A percentile compares a stretch with the other conserved stretches of the same genome.
Conservation (phyloP, 2,329 filamentous ascomycete species). For the Stachybotrys echinatus region DNA sequence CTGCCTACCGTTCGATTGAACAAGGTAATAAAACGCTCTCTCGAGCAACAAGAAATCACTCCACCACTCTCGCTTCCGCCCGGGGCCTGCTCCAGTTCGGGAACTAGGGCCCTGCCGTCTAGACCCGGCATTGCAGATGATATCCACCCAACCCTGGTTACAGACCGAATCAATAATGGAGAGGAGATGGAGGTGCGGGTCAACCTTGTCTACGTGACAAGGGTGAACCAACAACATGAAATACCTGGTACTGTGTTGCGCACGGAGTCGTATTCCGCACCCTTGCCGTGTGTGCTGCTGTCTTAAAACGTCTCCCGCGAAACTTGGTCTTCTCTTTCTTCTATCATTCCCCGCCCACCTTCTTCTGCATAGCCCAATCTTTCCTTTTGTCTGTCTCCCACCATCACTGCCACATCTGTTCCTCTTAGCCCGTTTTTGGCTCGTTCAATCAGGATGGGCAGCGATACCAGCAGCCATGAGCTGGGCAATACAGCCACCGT, state of each 20-base stretch:
- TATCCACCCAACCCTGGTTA: too few species aligned
- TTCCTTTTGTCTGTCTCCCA: slow-evolving; percentile 1
- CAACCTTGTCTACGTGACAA: neutral
- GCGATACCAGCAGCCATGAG: slow-evolving; percentile 14
- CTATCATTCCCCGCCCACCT: neutral
- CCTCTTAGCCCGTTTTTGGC: too few species aligned
- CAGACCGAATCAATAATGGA: too few species aligned
- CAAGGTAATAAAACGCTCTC: too few species aligned
- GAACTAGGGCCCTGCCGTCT: neutral
- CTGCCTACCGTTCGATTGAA: too few species aligned
- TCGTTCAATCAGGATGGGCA: slow-evolving; percentile 16
- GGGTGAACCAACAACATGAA: slow-evolving; percentile 1
- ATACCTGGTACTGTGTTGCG: neutral
- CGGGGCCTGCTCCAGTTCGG: neutral
- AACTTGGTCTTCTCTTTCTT: neutral
- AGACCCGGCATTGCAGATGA: too few species aligned
- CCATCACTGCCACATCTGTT: too few species aligned
- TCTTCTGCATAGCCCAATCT: neutral
- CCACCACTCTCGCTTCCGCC: neutral
- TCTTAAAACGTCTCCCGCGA: neutral
- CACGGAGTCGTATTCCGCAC: neutral
- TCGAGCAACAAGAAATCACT: too few species aligned
- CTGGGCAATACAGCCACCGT: slow-evolving; percentile 13
- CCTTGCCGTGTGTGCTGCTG: neutral
- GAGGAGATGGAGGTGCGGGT: neutral